Percentiles rank a stretch among this genome's conserved stretches.
Evolutionary conservation across 2,329 filamentous ascomycete genomes (phyloP).

Genomic region (Fusarium mundagurra): DNA sequence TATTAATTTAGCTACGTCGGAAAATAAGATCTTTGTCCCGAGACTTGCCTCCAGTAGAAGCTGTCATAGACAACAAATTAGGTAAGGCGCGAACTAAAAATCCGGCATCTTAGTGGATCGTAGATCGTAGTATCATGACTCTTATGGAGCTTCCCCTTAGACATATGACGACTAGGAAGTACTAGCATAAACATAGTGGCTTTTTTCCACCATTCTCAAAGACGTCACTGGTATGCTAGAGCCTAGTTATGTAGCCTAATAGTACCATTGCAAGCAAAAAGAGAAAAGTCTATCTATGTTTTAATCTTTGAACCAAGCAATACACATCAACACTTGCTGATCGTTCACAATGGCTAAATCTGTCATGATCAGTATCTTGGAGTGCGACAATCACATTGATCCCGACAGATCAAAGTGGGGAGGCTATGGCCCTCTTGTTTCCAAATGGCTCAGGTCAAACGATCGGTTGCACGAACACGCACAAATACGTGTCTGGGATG

Average conservation of each 20-base stretch:
- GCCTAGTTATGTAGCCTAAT: neutral
- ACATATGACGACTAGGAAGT: neutral
- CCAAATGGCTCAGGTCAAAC: neutral
- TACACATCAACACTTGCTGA: neutral
- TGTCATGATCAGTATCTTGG: neutral
- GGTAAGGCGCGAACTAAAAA: neutral
- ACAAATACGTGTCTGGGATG: neutral
- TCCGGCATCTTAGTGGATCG: neutral
- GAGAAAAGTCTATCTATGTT: neutral
- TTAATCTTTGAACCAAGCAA: neutral
- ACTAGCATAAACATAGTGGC: accelerated
- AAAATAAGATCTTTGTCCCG: neutral
- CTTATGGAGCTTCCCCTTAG: neutral
- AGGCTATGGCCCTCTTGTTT: neutral
- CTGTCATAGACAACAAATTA: neutral
- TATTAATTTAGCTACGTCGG: neutral
- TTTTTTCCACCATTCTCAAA: neutral
- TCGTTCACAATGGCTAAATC: neutral
- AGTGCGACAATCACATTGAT: neutral
- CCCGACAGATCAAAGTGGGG: neutral
- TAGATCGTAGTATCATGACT: neutral
- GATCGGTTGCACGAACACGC: neutral
- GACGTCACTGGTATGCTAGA: neutral
- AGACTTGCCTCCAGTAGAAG: neutral
- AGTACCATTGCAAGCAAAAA: neutral